Percentiles rank a stretch among this genome's conserved stretches.
Conservation (phyloP, 352 stramenopile species). For the Phytophthora melonis region DNA sequence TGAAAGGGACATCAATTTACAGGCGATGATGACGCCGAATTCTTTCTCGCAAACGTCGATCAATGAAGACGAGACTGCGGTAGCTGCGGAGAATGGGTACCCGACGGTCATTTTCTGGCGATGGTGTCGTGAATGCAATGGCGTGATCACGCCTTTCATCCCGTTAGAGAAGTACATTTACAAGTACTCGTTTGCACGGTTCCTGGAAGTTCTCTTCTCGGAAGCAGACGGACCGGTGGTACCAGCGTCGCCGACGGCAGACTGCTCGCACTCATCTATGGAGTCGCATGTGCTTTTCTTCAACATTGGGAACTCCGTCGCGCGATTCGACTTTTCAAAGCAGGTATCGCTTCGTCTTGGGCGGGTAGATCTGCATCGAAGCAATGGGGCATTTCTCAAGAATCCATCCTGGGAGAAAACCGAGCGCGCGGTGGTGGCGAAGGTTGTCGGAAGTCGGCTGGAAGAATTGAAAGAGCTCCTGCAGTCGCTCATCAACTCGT, state of each 20-base stretch:
- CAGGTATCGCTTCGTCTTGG: conserved; percentile 52
- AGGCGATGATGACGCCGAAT: conserved; percentile 51
- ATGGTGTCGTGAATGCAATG: conserved; percentile 96
- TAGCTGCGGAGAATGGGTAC: conserved; percentile 37
- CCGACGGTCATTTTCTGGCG: conserved; percentile 96
- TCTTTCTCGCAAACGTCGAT: conserved; percentile 33
- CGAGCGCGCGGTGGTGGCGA: conserved; percentile 40
- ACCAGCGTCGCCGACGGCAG: conserved; percentile 15
- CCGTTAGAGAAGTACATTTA: conserved; percentile 92
- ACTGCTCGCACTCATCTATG: conserved; percentile 60
- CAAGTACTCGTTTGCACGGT: conserved; percentile 98
- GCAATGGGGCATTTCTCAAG: conserved; percentile 4
- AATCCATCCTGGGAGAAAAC: conserved; percentile 26
- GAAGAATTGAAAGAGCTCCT: conserved; percentile 49
- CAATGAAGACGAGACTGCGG: conserved; percentile 34
- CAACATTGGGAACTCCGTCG: conserved; percentile 78
- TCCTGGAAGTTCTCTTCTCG: conserved; percentile 97
- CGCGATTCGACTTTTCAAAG: conserved; percentile 70
- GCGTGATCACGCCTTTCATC: conserved; percentile 93
- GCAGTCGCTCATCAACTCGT: conserved; percentile 55
- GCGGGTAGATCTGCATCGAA: conserved; percentile 25
- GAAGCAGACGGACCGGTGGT: conserved; percentile 54
- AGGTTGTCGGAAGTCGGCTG: conserved; percentile 41
- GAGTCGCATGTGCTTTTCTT: conserved; percentile 85
- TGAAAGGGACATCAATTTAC: conserved; percentile 56